These are phyloP conservation scores for Paramecium pentaurelia DNA, from an alignment of 73 alveolate genomes.

Conservation along the genomic window DNA sequence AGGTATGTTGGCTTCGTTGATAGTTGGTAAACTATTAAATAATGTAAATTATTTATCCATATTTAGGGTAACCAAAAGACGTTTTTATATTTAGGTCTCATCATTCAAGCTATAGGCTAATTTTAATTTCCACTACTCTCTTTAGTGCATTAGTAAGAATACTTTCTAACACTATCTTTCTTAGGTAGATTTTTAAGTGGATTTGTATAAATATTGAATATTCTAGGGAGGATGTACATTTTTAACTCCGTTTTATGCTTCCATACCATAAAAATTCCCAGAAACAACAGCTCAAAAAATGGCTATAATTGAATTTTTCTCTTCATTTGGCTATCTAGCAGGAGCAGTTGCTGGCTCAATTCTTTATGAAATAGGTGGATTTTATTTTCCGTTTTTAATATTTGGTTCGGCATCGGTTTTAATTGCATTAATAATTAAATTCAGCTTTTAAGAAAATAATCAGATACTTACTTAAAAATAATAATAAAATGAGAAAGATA, in stretches of 20 bases:
- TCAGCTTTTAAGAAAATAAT: not conserved
- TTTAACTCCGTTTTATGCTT: slow-evolving; percentile 3
- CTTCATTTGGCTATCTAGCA: not conserved
- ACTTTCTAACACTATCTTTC: not conserved
- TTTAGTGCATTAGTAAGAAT: not conserved
- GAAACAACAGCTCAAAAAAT: not conserved
- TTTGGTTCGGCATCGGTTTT: not conserved
- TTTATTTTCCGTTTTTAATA: not conserved
- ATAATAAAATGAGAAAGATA: not conserved
- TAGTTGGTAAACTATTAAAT: not conserved
- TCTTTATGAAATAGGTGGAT: not conserved
- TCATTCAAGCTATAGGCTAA: not conserved
- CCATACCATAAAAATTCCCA: not conserved
- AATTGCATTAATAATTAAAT: not conserved
- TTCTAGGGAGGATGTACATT: not conserved
- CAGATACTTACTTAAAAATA: not conserved
- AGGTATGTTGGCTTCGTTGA: not conserved
- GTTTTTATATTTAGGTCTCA: not conserved
- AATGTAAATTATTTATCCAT: not conserved
- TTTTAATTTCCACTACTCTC: not conserved
- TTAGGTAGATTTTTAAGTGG: not conserved
- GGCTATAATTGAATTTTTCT: not conserved
- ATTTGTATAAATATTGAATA: not conserved
- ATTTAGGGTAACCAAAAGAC: not conserved
- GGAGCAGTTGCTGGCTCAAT: slow-evolving; percentile 21